These are phyloP conservation scores for Exophiala alcalophila DNA, from an alignment of 2,329 filamentous ascomycete species.

Conservation along the genomic window DNA sequence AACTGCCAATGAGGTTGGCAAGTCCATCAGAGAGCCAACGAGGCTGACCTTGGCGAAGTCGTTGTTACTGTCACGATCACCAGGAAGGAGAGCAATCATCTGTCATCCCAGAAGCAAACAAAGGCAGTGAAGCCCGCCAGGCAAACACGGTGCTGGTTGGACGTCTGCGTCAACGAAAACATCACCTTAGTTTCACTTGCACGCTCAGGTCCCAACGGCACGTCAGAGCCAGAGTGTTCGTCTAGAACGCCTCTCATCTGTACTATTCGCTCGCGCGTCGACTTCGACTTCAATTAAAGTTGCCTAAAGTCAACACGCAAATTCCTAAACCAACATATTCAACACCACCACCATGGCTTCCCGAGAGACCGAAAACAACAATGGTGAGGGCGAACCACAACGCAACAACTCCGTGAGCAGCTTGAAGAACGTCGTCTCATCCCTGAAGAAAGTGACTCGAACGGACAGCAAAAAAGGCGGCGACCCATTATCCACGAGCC, in stretches of 20 bases:
- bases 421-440: constrained; percentile 15
- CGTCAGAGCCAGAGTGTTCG: neutral
- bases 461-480: constrained; percentile 15
- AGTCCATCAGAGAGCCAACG: too few relatives aligned
- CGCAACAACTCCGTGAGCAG: constrained; percentile 7
- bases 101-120: too few relatives aligned
- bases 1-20: too few relatives aligned
- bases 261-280: constrained; percentile 1
- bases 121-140: neutral
- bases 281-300: constrained; percentile 3
- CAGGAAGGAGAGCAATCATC: neutral
- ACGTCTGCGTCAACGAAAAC: neutral
- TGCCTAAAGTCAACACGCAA: constrained; percentile 2
- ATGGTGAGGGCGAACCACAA: constrained; percentile 1
- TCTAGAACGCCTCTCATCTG: constrained; percentile 5
- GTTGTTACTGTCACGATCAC: too few relatives aligned
- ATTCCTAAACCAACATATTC: constrained; percentile 3
- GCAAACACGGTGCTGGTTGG: neutral
- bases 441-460: constrained; percentile 10
- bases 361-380: neutral
- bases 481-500: neutral
- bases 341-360: constrained; percentile 7
- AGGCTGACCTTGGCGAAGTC: too few relatives aligned
- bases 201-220: neutral
- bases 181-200: constrained; percentile 3